Conservation (phyloP, 257 asterid species). For the Lithospermum erythrorhizon region DNA sequence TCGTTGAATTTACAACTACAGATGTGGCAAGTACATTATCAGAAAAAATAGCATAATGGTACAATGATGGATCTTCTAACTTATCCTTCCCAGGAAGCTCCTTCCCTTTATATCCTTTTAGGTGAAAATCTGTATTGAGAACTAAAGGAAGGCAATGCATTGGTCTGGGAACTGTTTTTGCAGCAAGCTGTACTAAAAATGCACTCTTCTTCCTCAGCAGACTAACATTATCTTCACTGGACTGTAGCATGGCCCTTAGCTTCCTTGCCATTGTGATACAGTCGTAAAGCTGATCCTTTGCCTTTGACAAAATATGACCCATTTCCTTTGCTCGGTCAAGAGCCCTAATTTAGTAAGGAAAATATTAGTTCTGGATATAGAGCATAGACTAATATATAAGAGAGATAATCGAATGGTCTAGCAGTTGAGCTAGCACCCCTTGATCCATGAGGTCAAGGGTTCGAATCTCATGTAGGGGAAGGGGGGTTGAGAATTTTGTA, state of each 20-base stretch:
- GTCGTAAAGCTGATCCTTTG: conserved; percentile 73
- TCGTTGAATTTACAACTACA: conserved; percentile 82
- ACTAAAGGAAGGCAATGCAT: conserved; percentile 76
- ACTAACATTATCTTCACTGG: conserved; percentile 49
- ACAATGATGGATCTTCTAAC: conserved; percentile 72
- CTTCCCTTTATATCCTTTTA: conserved; percentile 41
- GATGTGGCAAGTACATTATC: conserved; percentile 90
- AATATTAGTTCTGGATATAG: conserved; percentile 10
- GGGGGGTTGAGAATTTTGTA: no score
- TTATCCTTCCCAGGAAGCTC: conserved; percentile 56
- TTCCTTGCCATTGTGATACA: conserved; percentile 65
- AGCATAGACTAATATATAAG: conserved; percentile 10
- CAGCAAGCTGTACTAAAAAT: conserved; percentile 85
- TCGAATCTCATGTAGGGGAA: no score
- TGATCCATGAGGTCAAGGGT: no score
- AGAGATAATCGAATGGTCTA: no score
- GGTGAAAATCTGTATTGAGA: conserved; percentile 65
- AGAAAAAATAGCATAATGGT: conserved; percentile 85
- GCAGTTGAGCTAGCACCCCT: no score
- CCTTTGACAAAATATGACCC: conserved; percentile 82
- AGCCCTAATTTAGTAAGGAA: conserved; percentile 35
- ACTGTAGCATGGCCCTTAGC: conserved; percentile 86
- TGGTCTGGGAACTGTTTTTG: conserved; percentile 89
- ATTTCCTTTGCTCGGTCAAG: conserved; percentile 78
- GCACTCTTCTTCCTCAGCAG: conserved; percentile 65